Evolutionary conservation across 2,329 filamentous ascomycete genomes (phyloP), one percentile per base, ranked within the genome.

Genomic region (Sporothrix pallida): DNA sequence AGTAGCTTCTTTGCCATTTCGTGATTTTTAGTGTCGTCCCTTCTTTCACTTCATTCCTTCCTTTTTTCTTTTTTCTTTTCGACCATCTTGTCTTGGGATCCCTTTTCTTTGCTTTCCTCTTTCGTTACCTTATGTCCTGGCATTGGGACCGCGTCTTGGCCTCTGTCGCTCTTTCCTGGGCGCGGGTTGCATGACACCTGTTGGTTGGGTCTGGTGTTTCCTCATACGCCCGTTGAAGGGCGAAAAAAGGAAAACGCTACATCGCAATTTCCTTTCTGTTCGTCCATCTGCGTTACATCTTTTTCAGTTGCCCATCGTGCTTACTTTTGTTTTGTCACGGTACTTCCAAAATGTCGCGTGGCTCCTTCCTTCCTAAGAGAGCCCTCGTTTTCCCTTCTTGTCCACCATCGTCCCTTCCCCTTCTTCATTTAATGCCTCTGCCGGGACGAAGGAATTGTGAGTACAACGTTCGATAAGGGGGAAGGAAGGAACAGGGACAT

Each of bases 401-500:
- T 56, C 52, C n/a, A 13, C 52, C n/a, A n/a, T 56, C 31, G 58
- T 37, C 58, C 58, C 31, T 44, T 63, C 31, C 58, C 58, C 17
- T 63, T 42, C 31, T 20, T 54, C 31, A 37, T 42, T 63, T 42
- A 44, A 63, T 42, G 58, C 8, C 58, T 42, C 15, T 63, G 31
- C 58, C 58, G 58, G n/a, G 31, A 37, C 58, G 58, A 63, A 63
- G 58, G 58, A 63, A 20, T 17, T 62, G 9, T 63, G 58, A 37
- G 58, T 42, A 17, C 58, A 15, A 63, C 58, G 58, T 42, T 42
- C 17, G 58, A 42, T 8, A 63, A 37, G 37, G 58, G 58, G 50
- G 50, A 20, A 20, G 26, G 58, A 63, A 63, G 31, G 31, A 63
- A 20, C 17, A 23, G 31, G 15, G 17, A 44, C 17, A 20, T 63